Conservation (phyloP, 495 filamentous ascomycete species). For the Chaetomidium leptoderma region DNA sequence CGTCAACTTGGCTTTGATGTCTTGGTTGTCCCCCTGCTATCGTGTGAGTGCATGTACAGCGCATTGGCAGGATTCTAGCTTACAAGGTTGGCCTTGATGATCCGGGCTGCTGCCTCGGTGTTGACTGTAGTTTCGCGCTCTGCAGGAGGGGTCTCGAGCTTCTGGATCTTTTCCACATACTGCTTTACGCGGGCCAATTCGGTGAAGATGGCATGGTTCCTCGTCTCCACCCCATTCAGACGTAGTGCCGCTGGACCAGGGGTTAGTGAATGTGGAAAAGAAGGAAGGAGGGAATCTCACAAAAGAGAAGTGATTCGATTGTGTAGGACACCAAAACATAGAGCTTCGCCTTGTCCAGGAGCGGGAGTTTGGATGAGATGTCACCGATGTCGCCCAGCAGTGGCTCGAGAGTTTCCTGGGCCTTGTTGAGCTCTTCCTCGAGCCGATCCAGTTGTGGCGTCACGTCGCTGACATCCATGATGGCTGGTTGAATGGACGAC, state of each 20-base stretch:
- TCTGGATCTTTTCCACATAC: conserved; percentile 91
- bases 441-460: conserved; percentile 62
- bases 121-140: conserved; percentile 62
- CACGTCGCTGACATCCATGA: conserved; percentile 44
- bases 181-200: conserved; percentile 82
- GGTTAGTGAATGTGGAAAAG: conserved; percentile 27
- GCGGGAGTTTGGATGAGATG: conserved; percentile 70
- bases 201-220: conserved; percentile 75
- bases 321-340: conserved; percentile 79
- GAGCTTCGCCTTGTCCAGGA: conserved; percentile 91
- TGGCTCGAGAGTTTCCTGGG: conserved; percentile 68
- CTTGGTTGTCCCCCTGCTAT: conserved; percentile 35
- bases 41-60: conserved; percentile 10
- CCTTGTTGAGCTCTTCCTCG: conserved; percentile 68
- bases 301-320: conserved; percentile 88
- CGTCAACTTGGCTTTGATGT: conserved; percentile 37
- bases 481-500: neutral
- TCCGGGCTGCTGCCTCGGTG: conserved; percentile 71
- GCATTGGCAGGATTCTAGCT: conserved; percentile 17
- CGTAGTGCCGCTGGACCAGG: conserved; percentile 61
- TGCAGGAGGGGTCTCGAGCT: conserved; percentile 48
- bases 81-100: conserved; percentile 76
- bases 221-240: conserved; percentile 73
- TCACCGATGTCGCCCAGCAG: conserved; percentile 60
- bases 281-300: conserved; percentile 42